Percentiles rank a stretch among this genome's conserved stretches.
phyloP scores from a whole-genome alignment of 2,329 filamentous ascomycete species.

The Aspergillus sp. region DNA sequence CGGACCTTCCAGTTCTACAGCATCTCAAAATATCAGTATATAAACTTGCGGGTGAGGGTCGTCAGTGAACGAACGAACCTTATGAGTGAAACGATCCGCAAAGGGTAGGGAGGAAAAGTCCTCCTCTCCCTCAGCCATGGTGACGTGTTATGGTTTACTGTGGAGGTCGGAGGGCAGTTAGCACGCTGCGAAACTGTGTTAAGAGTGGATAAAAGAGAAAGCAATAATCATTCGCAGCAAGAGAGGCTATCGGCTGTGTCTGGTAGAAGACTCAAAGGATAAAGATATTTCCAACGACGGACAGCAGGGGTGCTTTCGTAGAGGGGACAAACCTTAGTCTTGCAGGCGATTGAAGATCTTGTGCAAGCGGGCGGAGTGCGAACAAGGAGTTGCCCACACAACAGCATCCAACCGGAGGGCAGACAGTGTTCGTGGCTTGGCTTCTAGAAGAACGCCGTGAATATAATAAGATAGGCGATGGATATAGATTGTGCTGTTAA shows the following conservation, averaged over 20 bases:
- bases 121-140: constrained; percentile 44
- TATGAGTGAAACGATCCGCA: constrained; percentile 44
- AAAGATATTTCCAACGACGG: background rate
- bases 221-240: background rate
- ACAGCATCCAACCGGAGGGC: constrained; percentile 6
- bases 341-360: constrained; percentile 20
- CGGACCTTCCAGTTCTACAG: constrained; percentile 88
- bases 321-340: constrained; percentile 16
- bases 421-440: background rate
- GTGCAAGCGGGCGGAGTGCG: constrained; percentile 16
- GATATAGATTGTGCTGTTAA: background rate
- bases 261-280: background rate
- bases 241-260: no score
- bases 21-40: constrained; percentile 15
- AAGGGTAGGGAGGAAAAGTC: constrained; percentile 46
- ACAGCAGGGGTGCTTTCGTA: background rate
- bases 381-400: constrained; percentile 9
- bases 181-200: background rate
- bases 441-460: background rate
- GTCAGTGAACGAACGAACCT: constrained; percentile 29
- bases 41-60: constrained; percentile 8
- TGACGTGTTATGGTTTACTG: constrained; percentile 18
- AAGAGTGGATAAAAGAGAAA: background rate
- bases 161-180: constrained; percentile 8
- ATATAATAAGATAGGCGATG: background rate